phyloP scores from a whole-genome alignment of 2,329 filamentous ascomycete genomes.

The Decorospora gaudefroyi region DNA sequence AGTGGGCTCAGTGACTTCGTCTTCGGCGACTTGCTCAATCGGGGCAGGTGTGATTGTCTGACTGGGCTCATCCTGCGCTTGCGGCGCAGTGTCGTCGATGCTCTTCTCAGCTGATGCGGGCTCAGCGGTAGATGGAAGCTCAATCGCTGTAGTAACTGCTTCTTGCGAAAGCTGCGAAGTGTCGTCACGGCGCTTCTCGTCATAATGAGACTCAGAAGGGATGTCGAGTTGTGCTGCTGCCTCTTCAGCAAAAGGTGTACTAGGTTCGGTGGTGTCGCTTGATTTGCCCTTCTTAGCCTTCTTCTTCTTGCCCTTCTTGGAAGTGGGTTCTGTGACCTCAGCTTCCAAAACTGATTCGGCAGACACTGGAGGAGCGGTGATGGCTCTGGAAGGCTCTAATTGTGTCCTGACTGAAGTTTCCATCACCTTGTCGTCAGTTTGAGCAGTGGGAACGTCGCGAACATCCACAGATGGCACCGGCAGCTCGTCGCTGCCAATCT shows the following conservation, averaged over 20 bases:
- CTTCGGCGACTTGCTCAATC: slow-evolving; percentile 5
- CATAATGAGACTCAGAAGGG: slow-evolving; percentile 4
- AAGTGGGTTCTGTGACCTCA: slow-evolving; percentile 12
- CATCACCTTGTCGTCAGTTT: neutral
- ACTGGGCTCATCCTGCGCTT: neutral
- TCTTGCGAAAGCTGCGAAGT: neutral
- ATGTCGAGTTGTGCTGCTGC: slow-evolving; percentile 8
- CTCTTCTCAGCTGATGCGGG: neutral
- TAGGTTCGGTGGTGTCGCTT: slow-evolving; percentile 13
- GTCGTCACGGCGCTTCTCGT: slow-evolving; percentile 7
- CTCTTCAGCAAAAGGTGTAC: slow-evolving; percentile 12
- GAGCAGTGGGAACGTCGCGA: neutral
- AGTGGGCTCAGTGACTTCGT: slow-evolving; percentile 11
- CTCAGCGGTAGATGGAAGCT: neutral
- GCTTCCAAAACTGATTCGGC: slow-evolving; percentile 8
- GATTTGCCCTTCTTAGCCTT: slow-evolving; percentile 31
- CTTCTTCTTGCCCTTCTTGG: slow-evolving; percentile 34
- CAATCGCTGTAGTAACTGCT: neutral
- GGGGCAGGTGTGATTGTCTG: slow-evolving; percentile 4
- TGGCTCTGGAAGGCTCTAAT: slow-evolving; percentile 13
- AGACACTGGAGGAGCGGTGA: neutral
- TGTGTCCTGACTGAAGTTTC: neutral
- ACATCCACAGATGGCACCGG: neutral
- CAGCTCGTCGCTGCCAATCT: neutral
- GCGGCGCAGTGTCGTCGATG: neutral